These are phyloP conservation scores for Penicillium diatomitis DNA, from an alignment of 495 filamentous ascomycete genomes.

Conservation along the genomic window DNA sequence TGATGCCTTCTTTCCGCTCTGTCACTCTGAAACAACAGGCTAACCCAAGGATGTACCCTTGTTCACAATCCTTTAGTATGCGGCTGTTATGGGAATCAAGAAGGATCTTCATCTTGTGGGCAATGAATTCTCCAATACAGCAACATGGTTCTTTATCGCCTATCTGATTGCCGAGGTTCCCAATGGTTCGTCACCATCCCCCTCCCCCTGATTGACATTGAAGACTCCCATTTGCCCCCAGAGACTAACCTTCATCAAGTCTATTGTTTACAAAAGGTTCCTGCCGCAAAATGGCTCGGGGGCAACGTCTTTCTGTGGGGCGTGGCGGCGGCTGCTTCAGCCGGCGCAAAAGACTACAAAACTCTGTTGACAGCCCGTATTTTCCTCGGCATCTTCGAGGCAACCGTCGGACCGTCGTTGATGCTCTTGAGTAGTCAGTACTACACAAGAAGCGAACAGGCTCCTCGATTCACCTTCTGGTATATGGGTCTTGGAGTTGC, in stretches of 20 bases:
- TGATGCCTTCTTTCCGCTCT: too few relatives aligned
- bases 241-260: not conserved
- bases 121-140: constrained; percentile 45
- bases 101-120: constrained; percentile 37
- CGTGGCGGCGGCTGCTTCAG: constrained; percentile 21
- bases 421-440: constrained; percentile 42
- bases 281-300: constrained; percentile 45
- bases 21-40: too few relatives aligned
- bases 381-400: constrained; percentile 60
- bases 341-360: constrained; percentile 10
- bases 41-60: not conserved
- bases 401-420: constrained; percentile 49
- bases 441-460: constrained; percentile 56
- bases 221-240: too few relatives aligned
- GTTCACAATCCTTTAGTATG: constrained; percentile 26
- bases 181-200: constrained; percentile 32
- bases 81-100: constrained; percentile 47
- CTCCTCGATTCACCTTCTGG: constrained; percentile 53
- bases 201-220: not conserved
- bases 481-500: constrained; percentile 53
- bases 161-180: constrained; percentile 46
- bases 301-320: constrained; percentile 43
- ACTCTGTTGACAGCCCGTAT: constrained; percentile 31
- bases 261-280: constrained; percentile 34
- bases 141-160: constrained; percentile 47